phyloP scores from a whole-genome alignment of 148 eudicot species.

The Rhododendron williamsianum region DNA sequence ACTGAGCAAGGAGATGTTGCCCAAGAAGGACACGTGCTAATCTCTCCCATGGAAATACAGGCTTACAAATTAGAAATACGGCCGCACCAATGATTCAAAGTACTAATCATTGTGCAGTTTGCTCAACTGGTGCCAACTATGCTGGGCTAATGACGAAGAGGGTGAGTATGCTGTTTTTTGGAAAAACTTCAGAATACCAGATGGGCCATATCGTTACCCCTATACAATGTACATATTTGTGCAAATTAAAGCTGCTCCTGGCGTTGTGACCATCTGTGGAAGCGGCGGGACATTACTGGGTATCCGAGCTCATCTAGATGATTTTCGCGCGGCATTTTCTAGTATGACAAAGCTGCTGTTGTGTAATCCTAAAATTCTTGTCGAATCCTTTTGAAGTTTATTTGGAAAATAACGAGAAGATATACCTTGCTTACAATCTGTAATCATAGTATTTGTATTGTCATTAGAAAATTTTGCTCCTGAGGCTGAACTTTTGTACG shows the following conservation, averaged over 20 bases:
- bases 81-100: constrained; percentile 36
- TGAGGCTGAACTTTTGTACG: not conserved
- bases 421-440: not conserved
- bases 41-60: constrained; percentile 95
- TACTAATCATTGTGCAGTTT: not conserved
- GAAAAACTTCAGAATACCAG: not conserved
- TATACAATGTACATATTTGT: not conserved
- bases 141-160: not conserved
- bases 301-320: not conserved
- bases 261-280: not conserved
- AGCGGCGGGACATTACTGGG: not conserved
- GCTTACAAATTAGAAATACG: constrained; percentile 73
- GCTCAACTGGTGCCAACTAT: not conserved
- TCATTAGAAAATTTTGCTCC: not conserved
- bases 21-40: constrained; percentile 74
- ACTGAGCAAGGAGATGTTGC: constrained; percentile 60
- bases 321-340: not conserved
- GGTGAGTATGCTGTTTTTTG: not conserved
- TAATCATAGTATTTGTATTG: not conserved
- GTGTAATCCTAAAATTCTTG: not conserved
- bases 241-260: not conserved
- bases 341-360: not conserved
- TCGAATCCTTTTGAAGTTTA: not conserved
- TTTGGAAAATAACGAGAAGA: not conserved
- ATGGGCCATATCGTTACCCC: not conserved